Base-by-base conservation (phyloP, 306 rosid species). In the Casuarina cunninghamiana region DNA sequence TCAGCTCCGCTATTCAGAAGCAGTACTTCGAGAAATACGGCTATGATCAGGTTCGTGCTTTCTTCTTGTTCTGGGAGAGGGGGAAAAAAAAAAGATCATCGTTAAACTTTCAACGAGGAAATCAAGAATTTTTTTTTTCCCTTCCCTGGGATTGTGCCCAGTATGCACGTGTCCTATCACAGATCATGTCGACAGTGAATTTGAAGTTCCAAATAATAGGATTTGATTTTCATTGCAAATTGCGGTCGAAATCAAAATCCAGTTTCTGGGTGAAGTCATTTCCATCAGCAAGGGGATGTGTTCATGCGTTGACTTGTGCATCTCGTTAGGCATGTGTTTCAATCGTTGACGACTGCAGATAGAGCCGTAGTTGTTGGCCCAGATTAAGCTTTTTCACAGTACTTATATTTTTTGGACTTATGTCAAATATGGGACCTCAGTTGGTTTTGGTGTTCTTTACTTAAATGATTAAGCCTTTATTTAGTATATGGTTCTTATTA, bases 11-110 rank as follows among this genome's bases (percentile, higher is more conserved):
- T 19, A 78, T 91, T 75, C 97, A 93, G 72, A 82, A 83, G 44
- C 97, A 95, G 66, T 95, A 95, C 81, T 75, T 49, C 10, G 76
- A 88, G n/a, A 88, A 91, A 76, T 92, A 89, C 19, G 99, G 99
- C 74, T 73, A 49, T 8, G 83, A 73, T n/a, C 76, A 92, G 99
- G 97, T 93, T 58, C 71, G 79, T 82, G 57, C 38, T 66, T 70
- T 72, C 4, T 32, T 16, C 17, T 75, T 10, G 13, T 17, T 26
- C 32, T 26, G 32, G 32, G 32, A 26, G 32, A 26, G 32, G 1
- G n/a, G 16, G 13, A 10, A 39, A 39, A 16, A 41, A 65, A 5
- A 65, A 42, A 38, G 13, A 26, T 26, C 37, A 58, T 7, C 10
- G 21, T 26, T 7, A 6, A 38, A 10, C 15, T 15, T 63, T 15